phyloP scores from a whole-genome alignment of 2,329 filamentous ascomycete genomes.

The Colletotrichum zoysiae region DNA sequence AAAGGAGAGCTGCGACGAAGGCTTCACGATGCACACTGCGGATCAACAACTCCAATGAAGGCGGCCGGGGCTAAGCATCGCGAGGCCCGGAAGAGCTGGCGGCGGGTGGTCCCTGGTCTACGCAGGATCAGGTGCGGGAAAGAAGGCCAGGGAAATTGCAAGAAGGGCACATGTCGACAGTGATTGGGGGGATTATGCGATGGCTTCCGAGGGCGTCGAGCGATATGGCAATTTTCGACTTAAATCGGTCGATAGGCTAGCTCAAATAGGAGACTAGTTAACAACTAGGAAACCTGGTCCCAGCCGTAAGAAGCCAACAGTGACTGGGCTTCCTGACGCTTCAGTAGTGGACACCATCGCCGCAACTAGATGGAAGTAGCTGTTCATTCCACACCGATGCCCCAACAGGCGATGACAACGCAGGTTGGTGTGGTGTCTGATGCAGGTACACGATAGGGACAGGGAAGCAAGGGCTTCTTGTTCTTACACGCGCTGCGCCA shows the following conservation, averaged over 20 bases:
- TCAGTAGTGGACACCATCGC: background rate
- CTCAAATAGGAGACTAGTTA: constrained; percentile 15
- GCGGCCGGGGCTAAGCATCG: constrained; percentile 22
- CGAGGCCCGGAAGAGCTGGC: constrained; percentile 25
- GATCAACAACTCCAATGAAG: constrained; percentile 16
- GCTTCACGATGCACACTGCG: constrained; percentile 11
- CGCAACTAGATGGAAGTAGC: constrained; percentile 4
- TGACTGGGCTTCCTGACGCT: constrained; percentile 14
- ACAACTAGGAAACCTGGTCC: constrained; percentile 12
- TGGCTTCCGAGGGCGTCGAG: constrained; percentile 25
- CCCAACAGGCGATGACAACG: background rate
- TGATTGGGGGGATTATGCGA: constrained; percentile 38
- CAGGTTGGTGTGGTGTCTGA: constrained; percentile 19
- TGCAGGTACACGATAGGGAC: constrained; percentile 16
- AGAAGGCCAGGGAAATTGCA: constrained; percentile 39
- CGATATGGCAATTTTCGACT: constrained; percentile 10
- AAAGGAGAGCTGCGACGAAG: constrained; percentile 9
- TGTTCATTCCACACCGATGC: no score
- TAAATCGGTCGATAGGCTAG: constrained; percentile 29
- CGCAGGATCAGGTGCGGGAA: constrained; percentile 23
- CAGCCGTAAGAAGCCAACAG: background rate
- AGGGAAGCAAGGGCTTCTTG: constrained; percentile 2
- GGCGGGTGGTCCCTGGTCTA: constrained; percentile 11
- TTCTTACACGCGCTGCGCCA: background rate
- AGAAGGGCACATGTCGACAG: constrained; percentile 28